These are phyloP conservation scores for Cryptococcus deneoformans DNA, from an alignment of 1,284 basidiomycete species.

Conservation along the genomic window DNA sequence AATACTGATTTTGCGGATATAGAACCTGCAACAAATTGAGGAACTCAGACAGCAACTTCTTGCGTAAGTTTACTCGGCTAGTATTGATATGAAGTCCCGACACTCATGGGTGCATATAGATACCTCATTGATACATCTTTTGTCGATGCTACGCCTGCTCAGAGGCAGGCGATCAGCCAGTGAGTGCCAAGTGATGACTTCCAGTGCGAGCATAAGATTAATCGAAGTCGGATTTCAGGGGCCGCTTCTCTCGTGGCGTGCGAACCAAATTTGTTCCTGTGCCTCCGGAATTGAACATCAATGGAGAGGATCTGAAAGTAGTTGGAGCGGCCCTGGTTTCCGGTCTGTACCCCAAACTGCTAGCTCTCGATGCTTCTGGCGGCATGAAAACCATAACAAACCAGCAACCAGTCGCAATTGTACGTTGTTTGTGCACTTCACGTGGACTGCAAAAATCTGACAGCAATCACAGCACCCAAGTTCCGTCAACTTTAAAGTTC, in stretches of 20 bases:
- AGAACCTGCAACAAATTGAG: constrained; percentile 95
- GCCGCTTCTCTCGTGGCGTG: constrained; percentile 66
- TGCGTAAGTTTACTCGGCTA: constrained; percentile 53
- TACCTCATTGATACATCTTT: constrained; percentile 83
- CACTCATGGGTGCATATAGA: constrained; percentile 17
- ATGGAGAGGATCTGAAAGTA: constrained; percentile 61
- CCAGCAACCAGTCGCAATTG: constrained; percentile 63
- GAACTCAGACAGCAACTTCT: constrained; percentile 94
- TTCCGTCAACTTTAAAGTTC: constrained; percentile 75
- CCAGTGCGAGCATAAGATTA: neutral
- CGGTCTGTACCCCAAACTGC: constrained; percentile 89
- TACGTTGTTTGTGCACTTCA: constrained; percentile 20
- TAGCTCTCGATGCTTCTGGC: constrained; percentile 61
- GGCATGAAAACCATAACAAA: constrained; percentile 83
- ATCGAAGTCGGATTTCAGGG: constrained; percentile 51
- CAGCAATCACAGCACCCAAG: constrained; percentile 74
- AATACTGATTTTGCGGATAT: constrained; percentile 3
- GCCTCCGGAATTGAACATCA: constrained; percentile 68
- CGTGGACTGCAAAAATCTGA: neutral
- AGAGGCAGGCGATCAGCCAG: constrained; percentile 71
- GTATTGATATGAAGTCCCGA: neutral
- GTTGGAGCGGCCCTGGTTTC: constrained; percentile 80
- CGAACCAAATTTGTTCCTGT: constrained; percentile 72
- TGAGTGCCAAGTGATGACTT: constrained; percentile 41
- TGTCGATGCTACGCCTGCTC: constrained; percentile 64